A percentile compares a stretch with the other conserved stretches of the same genome.
phyloP scores from a whole-genome alignment of 139 green algal genomes.

The Nannochloris sp. region DNA sequence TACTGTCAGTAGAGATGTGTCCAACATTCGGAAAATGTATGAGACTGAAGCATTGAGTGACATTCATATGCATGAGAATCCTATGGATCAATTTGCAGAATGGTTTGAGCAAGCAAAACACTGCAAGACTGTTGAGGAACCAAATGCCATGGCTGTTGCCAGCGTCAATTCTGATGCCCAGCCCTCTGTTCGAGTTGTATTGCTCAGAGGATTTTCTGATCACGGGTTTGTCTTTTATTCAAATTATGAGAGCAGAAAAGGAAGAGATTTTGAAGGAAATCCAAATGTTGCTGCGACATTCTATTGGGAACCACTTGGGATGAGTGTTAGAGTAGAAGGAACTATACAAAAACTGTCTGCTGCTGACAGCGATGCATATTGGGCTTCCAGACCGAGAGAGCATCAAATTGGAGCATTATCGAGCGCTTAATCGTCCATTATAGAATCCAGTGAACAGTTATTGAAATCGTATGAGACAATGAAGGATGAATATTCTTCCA shows the following conservation, averaged over 20 bases:
- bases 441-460: constrained; percentile 37
- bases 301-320: constrained; percentile 78
- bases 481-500: constrained; percentile 28
- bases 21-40: neutral
- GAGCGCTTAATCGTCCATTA: constrained; percentile 51
- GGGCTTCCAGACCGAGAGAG: constrained; percentile 60
- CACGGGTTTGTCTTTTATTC: constrained; percentile 84
- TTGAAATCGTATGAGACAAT: constrained; percentile 33
- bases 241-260: constrained; percentile 71
- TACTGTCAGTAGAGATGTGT: constrained; percentile 5
- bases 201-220: constrained; percentile 74
- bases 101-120: constrained; percentile 44
- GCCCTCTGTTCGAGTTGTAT: constrained; percentile 65
- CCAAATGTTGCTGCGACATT: constrained; percentile 45
- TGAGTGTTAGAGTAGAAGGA: constrained; percentile 75
- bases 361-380: constrained; percentile 74
- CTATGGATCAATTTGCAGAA: constrained; percentile 54
- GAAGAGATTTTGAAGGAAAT: constrained; percentile 41
- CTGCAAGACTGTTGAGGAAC: constrained; percentile 43
- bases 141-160: constrained; percentile 75
- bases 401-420: constrained; percentile 70
- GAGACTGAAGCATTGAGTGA: constrained; percentile 24
- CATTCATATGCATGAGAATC: constrained; percentile 34
- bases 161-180: constrained; percentile 25
- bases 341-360: constrained; percentile 50